Conservation (phyloP, 768 basidiomycete genomes). For the Boletus huronensis region DNA sequence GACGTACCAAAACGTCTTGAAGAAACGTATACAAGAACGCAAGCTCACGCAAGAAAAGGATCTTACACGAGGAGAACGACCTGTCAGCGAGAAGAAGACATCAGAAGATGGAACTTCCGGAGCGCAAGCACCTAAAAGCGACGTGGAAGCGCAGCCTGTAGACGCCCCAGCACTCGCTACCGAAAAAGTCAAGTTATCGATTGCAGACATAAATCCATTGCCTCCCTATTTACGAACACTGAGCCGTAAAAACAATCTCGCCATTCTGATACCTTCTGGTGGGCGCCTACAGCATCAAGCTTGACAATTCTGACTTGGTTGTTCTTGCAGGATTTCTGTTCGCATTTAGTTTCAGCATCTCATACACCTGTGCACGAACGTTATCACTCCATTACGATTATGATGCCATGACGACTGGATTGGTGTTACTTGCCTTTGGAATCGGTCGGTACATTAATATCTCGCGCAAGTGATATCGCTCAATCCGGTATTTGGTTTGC, state of each 20-base stretch:
- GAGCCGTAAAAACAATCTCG: constrained; percentile 61
- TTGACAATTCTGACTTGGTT: background rate
- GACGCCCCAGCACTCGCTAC: constrained; percentile 9
- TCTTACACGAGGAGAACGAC: constrained; percentile 1
- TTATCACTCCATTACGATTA: constrained; percentile 64
- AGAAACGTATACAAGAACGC: constrained; percentile 34
- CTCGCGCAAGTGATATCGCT: background rate
- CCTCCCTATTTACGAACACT: constrained; percentile 60
- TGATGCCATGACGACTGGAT: constrained; percentile 67
- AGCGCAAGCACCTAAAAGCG: constrained; percentile 11
- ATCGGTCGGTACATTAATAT: constrained; percentile 41
- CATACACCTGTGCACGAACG: constrained; percentile 75
- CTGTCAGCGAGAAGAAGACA: constrained; percentile 4
- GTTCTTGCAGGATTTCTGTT: constrained; percentile 56
- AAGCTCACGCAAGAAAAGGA: constrained; percentile 16
- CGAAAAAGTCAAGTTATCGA: constrained; percentile 49
- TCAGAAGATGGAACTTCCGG: background rate
- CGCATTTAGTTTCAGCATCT: constrained; percentile 63
- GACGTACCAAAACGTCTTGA: constrained; percentile 68
- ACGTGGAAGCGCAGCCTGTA: constrained; percentile 25
- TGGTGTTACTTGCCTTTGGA: constrained; percentile 76
- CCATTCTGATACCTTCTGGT: constrained; percentile 44
- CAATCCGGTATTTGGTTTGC: background rate
- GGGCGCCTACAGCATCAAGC: constrained; percentile 10
- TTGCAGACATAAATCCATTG: constrained; percentile 72